Base-by-base conservation (phyloP, 257 asterid genomes). In the Linderniella brevidens region DNA sequence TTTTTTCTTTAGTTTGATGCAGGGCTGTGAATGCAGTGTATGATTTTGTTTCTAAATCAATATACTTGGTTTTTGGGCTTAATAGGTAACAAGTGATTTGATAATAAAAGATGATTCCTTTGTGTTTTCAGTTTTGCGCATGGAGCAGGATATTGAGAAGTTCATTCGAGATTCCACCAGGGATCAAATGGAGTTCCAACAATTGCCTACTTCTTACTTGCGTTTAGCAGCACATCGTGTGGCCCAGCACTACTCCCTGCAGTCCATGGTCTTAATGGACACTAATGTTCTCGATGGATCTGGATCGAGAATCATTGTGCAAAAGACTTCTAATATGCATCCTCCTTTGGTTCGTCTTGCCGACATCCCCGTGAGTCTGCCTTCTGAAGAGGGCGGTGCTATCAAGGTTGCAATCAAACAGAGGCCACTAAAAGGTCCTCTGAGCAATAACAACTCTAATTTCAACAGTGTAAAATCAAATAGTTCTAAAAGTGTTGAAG, bases 161-260 rank as follows among this genome's bases (percentile, higher is more conserved):
- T 92, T 92, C 68, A 70, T 86, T 10, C 76, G 72, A 44, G 95
- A 86, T 72, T 93, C 86, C 35, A 68, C 72, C 10, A 70, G 95
- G 67, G 93, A 82, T 41, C 93, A 82, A 60, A 77, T 92, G 96
- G 96, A 92, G 63, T 92, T 92, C 66, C 82, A 82, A 48, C 95
- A 82, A 66, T 72, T 92, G 55, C 99, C 99, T 37, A 92, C 94
- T 63, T 92, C 99, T 42, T 92, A 86, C 71, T 68, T 86, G 67
- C 87, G 99, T 8, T 67, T 92, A 78, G 99, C 99, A 54, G 99
- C 95, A 49, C 99, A 92, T 71, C 96, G 96, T 41, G 93, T 92
- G 42, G 96, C 99, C 16, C 99, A 92, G 56, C 99, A 92, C 66
- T 92, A 92, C 61, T 86, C 84, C n/a, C 74, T 92, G 62, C 92